Evolutionary conservation across 441 rosid species (phyloP), one percentile per base, ranked within the genome.

Genomic region (Erysimum cheiri): DNA sequence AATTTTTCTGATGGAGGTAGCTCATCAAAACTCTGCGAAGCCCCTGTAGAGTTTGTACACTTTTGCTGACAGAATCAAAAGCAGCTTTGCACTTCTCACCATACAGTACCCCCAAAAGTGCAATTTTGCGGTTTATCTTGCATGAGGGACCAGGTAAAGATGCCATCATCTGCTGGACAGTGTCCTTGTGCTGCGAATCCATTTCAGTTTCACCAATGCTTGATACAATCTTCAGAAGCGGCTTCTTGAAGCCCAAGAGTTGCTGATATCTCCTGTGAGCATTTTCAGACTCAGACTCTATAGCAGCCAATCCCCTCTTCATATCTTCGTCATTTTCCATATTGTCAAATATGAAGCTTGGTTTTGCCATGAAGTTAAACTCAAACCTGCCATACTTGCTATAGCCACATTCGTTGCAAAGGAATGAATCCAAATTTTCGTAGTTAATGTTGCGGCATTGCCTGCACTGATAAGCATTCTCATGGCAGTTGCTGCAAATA

Each of bases 1-100:
- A 86, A 74, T 86, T 96, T 74, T 91, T 95, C 82, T 85, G 98
- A 85, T 95, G 98, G 87, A 97, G 87, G 83, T 95, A 97, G 76
- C 81, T 87, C 99, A 95, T 95, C 76, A 97, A 70, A 83, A 95
- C 99, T 67, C 92, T 82, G 64, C 99, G 99, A 79, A 97, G 91
- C 61, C 99, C 99, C 83, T 97, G 99, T 63, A 97, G 88, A 8
- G 98, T 97, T 87, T 97, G 99, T 56, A 97, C 99, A 82, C 99
- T 96, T 85, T 96, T 96, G 88, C 97, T 94, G 69, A 96, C 99
- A 76, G 99, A 96, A 83, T 94, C 99, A 85, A 96, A 96, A 77
- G 99, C 99, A 79, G 99, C 99, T 84, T 96, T 96, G 88, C 99
- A 96, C 80, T 96, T 96, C 82, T 96, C 99, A 82, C 98, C 99